Conservation (phyloP, 306 rosid genomes). For the Fragaria vesca region DNA sequence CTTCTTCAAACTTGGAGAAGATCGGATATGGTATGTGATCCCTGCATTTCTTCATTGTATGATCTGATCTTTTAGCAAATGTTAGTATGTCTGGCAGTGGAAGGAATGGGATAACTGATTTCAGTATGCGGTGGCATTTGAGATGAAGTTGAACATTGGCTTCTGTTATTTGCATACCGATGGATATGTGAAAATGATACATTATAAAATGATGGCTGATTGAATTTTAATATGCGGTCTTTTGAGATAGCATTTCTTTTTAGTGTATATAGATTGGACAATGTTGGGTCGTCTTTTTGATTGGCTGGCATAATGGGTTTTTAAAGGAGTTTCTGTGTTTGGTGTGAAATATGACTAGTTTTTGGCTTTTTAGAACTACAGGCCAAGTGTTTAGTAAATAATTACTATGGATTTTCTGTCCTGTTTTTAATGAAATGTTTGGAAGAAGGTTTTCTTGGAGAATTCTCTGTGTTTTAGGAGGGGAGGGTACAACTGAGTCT, state of each 20-base stretch:
- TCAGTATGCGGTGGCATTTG: not conserved
- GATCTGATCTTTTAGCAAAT: not conserved
- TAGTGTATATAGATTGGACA: not conserved
- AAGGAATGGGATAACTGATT: not conserved
- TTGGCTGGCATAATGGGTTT: not conserved
- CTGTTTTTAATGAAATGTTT: not conserved
- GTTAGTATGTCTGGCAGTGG: not conserved
- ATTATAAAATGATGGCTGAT: not conserved
- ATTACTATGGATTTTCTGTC: not conserved
- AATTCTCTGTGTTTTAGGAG: not conserved
- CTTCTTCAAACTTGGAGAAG: constrained; percentile 93
- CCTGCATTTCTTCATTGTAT: constrained; percentile 10
- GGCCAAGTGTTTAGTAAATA: not conserved
- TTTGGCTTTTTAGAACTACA: not conserved
- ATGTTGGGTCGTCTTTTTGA: not conserved
- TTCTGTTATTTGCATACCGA: not conserved
- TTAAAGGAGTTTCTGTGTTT: not conserved
- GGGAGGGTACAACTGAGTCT: not conserved
- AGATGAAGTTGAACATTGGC: not conserved
- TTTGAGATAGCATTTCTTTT: not conserved
- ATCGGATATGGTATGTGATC: constrained; percentile 63
- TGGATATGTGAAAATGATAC: not conserved
- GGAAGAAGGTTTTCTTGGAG: not conserved
- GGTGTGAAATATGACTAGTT: not conserved
- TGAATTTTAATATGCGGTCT: not conserved